Percentiles rank a stretch among this genome's conserved stretches.
phyloP scores from a whole-genome alignment of 768 basidiomycete genomes.

The Phanerodontia chrysosporium region DNA sequence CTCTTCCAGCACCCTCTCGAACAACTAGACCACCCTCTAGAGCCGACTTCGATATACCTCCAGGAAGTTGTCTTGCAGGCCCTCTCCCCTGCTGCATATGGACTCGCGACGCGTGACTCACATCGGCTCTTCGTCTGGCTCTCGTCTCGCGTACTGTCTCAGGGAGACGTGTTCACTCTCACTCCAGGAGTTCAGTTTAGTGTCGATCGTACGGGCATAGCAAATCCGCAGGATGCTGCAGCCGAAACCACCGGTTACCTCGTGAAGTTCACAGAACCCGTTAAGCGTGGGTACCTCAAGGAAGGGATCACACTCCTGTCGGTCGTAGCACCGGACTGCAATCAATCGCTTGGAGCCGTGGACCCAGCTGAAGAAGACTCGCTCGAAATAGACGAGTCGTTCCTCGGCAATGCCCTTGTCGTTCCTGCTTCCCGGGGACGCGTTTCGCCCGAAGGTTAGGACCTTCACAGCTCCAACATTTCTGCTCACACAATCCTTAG shows the following conservation, averaged over 20 bases:
- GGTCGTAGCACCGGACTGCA: not conserved
- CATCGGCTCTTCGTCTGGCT: not conserved
- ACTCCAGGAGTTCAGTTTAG: not conserved
- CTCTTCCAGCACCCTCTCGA: too few species aligned
- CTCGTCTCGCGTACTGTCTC: not conserved
- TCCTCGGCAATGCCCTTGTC: not conserved
- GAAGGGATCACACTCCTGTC: not conserved
- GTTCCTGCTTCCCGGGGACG: not conserved
- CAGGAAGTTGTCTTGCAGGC: not conserved
- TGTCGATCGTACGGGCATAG: too few species aligned
- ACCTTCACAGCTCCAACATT: slow-evolving; percentile 20
- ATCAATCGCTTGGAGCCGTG: not conserved
- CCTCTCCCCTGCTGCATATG: not conserved
- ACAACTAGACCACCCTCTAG: too few species aligned
- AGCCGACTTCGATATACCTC: too few species aligned
- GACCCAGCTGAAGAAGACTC: not conserved
- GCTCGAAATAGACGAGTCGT: slow-evolving; percentile 9
- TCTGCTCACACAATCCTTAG: too few species aligned
- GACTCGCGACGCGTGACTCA: not conserved
- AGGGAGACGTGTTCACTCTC: not conserved
- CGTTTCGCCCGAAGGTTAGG: not conserved
- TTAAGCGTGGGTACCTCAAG: not conserved
- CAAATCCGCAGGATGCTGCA: not conserved
- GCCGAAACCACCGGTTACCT: not conserved
- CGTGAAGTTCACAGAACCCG: slow-evolving; percentile 2